Base-by-base conservation (phyloP, 805 yeast genomes). In the Lipomyces orientalis region DNA sequence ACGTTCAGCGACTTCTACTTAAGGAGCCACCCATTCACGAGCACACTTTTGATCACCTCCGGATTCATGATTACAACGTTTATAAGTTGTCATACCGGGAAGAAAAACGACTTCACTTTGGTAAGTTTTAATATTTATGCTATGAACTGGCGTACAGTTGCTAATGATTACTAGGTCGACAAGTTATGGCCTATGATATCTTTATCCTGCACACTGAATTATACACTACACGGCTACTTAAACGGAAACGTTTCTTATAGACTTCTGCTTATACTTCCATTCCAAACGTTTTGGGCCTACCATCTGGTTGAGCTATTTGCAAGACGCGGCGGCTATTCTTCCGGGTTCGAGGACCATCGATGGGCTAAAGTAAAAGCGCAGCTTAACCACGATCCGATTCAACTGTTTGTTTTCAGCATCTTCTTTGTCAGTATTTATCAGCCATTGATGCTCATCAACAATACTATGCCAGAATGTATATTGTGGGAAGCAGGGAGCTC, bases 131-230 rank as follows among this genome's bases (percentile, higher is more conserved):
- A 16, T 10, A 12, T 52, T 16, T 19, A 22, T 29, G 49, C 16
- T 22, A 33, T n/a, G n/a, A 43, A 16, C 8, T 7, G 49, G 49
- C 22, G n/a, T 22, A 19, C 22, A 16, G 22, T 14, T 16, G 49
- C 25, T 43, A 43, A 43, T 29, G n/a, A 35, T 37, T 58, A 22
- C 1, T 58, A 68, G 61, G 65, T 60, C 49, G 71, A 68, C 49
- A 63, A 64, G 22, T 31, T 62, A n/a, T 65, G 71, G 71, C 66
- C 66, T 19, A 10, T 35, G 19, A 54, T 68, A 22, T 52, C 71
- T 2, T 34, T 58, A 33, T 49, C 43, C 6, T 46, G 59, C 25
- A 51, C 66, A 1, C 5, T 63, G 46, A 58, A 65, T 43, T 63
- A 54, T 22, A 33, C 63, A 6, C 22, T 65, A 34, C 68, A 63